Evolutionary conservation across 2,329 filamentous ascomycete species (phyloP).

Genomic region (Fusarium sp.): DNA sequence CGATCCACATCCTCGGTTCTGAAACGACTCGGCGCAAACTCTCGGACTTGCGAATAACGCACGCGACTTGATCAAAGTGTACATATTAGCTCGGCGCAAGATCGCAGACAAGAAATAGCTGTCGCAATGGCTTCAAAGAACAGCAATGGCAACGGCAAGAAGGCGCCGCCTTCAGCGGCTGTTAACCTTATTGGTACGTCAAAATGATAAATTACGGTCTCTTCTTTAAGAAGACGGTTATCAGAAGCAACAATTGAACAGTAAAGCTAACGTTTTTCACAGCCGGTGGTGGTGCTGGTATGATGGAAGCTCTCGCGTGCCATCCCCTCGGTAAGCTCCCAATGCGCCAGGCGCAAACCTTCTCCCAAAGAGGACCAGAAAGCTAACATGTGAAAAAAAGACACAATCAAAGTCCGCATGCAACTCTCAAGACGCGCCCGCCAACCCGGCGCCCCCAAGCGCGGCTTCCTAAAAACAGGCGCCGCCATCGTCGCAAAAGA

Average conservation of each 20-base stretch:
- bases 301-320: slow-evolving; percentile 98
- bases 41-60: neutral
- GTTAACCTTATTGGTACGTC: slow-evolving; percentile 85
- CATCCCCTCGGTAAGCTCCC: slow-evolving; percentile 82
- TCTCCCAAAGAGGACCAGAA: neutral
- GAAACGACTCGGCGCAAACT: slow-evolving; percentile 24
- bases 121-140: slow-evolving; percentile 50
- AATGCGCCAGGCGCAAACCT: slow-evolving; percentile 8
- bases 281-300: slow-evolving; percentile 97
- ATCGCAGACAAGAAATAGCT: neutral
- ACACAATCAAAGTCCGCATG: slow-evolving; percentile 99
- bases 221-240: neutral
- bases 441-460: slow-evolving; percentile 83
- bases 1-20: slow-evolving; percentile 38
- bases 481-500: slow-evolving; percentile 88
- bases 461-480: slow-evolving; percentile 90
- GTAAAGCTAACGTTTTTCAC: slow-evolving; percentile 30
- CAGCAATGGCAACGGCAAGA: slow-evolving; percentile 57
- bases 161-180: slow-evolving; percentile 84
- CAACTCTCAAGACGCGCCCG: slow-evolving; percentile 90
- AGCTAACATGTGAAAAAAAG: slow-evolving; percentile 59
- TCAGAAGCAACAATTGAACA: neutral
- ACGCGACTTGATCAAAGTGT: neutral
- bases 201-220: no score
- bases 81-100: slow-evolving; percentile 7